Percentiles rank a stretch among this genome's conserved stretches.
These are phyloP conservation scores for Hibiscus mutabilis DNA, from an alignment of 345 rosid genomes.

Conservation along the genomic window DNA sequence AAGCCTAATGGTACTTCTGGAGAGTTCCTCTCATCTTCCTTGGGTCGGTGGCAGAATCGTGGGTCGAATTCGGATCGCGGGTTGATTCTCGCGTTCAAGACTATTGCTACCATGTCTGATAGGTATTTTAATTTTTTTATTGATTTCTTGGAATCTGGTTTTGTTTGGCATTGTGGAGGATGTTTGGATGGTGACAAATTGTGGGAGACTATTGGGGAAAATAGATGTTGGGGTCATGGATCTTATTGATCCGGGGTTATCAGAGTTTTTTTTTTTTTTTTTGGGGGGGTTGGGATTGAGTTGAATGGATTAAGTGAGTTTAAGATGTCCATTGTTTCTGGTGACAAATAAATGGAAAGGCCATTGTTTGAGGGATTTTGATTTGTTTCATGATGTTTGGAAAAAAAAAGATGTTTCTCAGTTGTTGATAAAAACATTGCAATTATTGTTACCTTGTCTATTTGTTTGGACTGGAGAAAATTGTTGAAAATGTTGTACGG, in stretches of 20 bases:
- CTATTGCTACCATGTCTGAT: constrained; percentile 94
- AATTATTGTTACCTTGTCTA: neutral
- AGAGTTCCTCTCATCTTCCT: constrained; percentile 79
- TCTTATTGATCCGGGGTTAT: neutral
- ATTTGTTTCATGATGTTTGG: neutral
- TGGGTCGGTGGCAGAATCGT: constrained; percentile 97
- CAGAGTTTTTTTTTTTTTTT: too few species aligned
- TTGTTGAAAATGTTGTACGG: neutral
- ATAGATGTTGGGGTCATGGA: neutral
- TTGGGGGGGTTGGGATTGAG: too few species aligned
- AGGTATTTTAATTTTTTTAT: constrained; percentile 33
- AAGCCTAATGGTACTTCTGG: constrained; percentile 95
- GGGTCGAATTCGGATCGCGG: constrained; percentile 96
- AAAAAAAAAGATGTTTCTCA: neutral
- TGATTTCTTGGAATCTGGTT: neutral
- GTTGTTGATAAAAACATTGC: neutral
- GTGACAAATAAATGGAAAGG: too few species aligned
- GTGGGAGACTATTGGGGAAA: neutral
- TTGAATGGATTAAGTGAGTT: neutral
- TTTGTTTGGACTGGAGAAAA: neutral
- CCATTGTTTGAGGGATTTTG: neutral
- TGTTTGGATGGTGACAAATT: neutral
- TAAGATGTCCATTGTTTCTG: too few species aligned
- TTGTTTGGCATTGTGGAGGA: neutral
- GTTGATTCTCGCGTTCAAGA: constrained; percentile 75